Base-by-base conservation (phyloP, 306 rosid genomes). In the Glycine tomentella region DNA sequence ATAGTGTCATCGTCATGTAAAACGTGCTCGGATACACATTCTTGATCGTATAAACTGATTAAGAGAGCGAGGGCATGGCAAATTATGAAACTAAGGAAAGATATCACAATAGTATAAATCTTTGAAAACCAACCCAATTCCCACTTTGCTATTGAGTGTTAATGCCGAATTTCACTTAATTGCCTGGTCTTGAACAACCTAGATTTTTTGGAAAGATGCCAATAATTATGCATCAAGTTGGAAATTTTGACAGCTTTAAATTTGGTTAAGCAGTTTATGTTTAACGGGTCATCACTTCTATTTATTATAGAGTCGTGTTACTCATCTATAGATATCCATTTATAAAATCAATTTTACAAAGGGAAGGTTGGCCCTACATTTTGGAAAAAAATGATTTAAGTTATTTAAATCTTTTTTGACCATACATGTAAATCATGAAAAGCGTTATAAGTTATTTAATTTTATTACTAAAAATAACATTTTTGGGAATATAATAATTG, bases 11-110 rank as follows among this genome's bases (percentile, higher is more conserved):
- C 86, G 0, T 64, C 86, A 20, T 87, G 51, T n/a, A 12, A 5
- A 49, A 84, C 49, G 4, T 81, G 33, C 44, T 87, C 90, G 4
- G 86, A 84, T 15, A 87, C 80, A 15, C 90, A 87, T 84, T 87
- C 90, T 0, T 8, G 6, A 5, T 87, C 88, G 33, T 65, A 73
- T 36, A 87, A 80, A 65, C 70, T 84, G 56, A 87, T 75, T 0
- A 88, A 84, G 58, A 87, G 85, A 82, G 85, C 64, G 0, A 10
- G 10, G 0, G 77, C 81, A 0, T 65, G 77, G 70, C 9, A 17
- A 8, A 84, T 57, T 34, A 75, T 70, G 80, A 5, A 69, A 49
- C 77, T 49, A 10, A 87, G 11, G 17, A 84, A 66, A 25, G 33
- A 6, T 20, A 81, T 16, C 7, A 42, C n/a, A 12, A 78, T 52